Percentiles rank a stretch among this genome's conserved stretches.
phyloP scores from a whole-genome alignment of 805 yeast species.

The Wickerhamia fluorescens region DNA sequence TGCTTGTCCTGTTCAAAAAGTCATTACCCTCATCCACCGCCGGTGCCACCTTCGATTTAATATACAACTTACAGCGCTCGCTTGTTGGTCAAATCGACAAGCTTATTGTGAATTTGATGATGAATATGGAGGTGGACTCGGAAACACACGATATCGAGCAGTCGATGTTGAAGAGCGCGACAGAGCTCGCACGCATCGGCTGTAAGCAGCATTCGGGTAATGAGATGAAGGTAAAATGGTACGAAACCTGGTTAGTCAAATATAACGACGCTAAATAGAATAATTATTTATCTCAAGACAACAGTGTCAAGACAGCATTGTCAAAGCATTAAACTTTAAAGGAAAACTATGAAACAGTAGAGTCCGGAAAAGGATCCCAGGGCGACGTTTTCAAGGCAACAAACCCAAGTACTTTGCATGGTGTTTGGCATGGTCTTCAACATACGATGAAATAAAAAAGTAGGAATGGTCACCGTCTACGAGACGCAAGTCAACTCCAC shows the following conservation, averaged over 20 bases:
- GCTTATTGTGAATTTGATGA: constrained; percentile 49
- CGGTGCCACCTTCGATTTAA: constrained; percentile 41
- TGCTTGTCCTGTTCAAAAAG: constrained; percentile 52
- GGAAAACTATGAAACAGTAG: too few species aligned
- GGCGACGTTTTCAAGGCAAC: too few species aligned
- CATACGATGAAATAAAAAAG: constrained; percentile 75
- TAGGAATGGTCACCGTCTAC: constrained; percentile 91
- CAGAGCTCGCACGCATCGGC: constrained; percentile 22
- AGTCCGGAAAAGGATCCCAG: too few species aligned
- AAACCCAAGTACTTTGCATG: constrained; percentile 65
- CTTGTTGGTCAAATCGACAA: constrained; percentile 49
- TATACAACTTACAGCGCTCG: constrained; percentile 35
- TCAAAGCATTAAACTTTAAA: too few species aligned
- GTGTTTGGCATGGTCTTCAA: constrained; percentile 75
- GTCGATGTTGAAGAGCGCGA: constrained; percentile 20
- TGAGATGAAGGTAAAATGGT: constrained; percentile 52
- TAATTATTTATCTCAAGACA: too few species aligned
- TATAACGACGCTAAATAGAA: constrained; percentile 22
- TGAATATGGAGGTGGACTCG: constrained; percentile 36
- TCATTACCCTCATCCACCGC: constrained; percentile 42
- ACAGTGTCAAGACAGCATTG: too few species aligned
- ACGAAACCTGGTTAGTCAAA: constrained; percentile 46
- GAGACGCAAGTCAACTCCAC: constrained; percentile 48
- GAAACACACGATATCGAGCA: constrained; percentile 21
- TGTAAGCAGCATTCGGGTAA: constrained; percentile 46